These are phyloP conservation scores for Cordyceps javanica DNA, from an alignment of 2,329 filamentous ascomycete species.

Conservation along the genomic window DNA sequence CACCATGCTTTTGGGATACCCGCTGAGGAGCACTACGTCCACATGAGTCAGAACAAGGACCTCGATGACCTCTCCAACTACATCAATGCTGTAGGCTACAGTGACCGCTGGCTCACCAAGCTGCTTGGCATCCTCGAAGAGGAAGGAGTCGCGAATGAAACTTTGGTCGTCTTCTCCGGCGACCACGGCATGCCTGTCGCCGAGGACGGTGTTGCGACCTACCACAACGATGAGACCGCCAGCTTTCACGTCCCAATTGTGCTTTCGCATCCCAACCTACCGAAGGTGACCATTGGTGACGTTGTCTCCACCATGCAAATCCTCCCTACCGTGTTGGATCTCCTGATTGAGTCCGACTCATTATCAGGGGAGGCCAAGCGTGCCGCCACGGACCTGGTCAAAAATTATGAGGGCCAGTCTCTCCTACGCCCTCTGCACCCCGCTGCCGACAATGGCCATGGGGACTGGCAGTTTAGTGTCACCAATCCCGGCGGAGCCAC, in stretches of 20 bases:
- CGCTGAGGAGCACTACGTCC: slow-evolving; percentile 21
- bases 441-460: slow-evolving; percentile 18
- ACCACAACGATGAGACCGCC: slow-evolving; percentile 28
- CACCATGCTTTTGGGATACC: slow-evolving; percentile 29
- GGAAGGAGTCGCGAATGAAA: slow-evolving; percentile 28
- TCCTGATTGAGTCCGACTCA: slow-evolving; percentile 27
- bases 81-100: slow-evolving; percentile 27
- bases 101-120: slow-evolving; percentile 28
- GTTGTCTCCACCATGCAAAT: slow-evolving; percentile 29
- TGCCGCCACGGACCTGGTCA: slow-evolving; percentile 23
- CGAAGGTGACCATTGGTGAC: slow-evolving; percentile 23
- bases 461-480: slow-evolving; percentile 22
- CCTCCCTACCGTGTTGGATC: slow-evolving; percentile 29
- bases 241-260: slow-evolving; percentile 27
- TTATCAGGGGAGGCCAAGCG: slow-evolving; percentile 21
- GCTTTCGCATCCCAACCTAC: slow-evolving; percentile 29
- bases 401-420: slow-evolving; percentile 30
- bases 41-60: slow-evolving; percentile 21
- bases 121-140: slow-evolving; percentile 25
- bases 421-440: slow-evolving; percentile 24
- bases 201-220: slow-evolving; percentile 26
- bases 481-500: slow-evolving; percentile 23
- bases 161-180: slow-evolving; percentile 26
- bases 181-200: slow-evolving; percentile 29
- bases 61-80: slow-evolving; percentile 28